Evolutionary conservation across 2,329 filamentous ascomycete species (phyloP).

Genomic region (Paraconiothyrium brasiliense): DNA sequence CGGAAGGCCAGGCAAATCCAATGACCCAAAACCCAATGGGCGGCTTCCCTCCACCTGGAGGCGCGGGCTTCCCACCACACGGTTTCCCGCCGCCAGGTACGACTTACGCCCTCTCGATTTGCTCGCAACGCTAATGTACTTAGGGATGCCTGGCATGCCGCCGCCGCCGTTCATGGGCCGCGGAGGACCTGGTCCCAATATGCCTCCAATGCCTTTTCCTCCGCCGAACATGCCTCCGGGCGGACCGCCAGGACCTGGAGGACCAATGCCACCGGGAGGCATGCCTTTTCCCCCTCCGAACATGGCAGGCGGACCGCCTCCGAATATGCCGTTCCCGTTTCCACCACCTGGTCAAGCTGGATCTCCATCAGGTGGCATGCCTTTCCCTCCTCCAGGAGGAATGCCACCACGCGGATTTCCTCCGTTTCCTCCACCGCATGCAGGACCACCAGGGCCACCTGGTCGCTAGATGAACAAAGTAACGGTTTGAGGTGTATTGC

Average conservation of each 20-base stretch:
- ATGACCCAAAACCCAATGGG: conserved; percentile 69
- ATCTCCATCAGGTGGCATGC: conserved; percentile 48
- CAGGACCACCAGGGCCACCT: conserved; percentile 31
- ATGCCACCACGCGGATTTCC: conserved; percentile 43
- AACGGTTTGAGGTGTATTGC: too few species aligned
- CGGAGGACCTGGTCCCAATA: conserved; percentile 46
- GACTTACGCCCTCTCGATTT: conserved; percentile 29
- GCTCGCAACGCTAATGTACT: conserved; percentile 27
- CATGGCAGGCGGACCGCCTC: conserved; percentile 40
- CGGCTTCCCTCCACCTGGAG: conserved; percentile 57
- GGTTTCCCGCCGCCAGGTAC: conserved; percentile 52
- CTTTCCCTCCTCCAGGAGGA: conserved; percentile 51
- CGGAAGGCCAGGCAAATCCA: conserved; percentile 91
- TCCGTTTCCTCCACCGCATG: conserved; percentile 22
- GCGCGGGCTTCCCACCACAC: conserved; percentile 63
- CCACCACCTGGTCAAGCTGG: conserved; percentile 42
- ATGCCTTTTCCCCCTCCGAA: conserved; percentile 42
- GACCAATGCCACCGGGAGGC: conserved; percentile 33
- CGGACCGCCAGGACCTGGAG: conserved; percentile 28
- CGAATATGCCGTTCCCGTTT: conserved; percentile 44
- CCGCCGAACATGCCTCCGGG: conserved; percentile 28
- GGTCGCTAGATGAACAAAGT: conserved; percentile 16
- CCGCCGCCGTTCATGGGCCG: conserved; percentile 54
- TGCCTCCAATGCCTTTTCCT: conserved; percentile 40
- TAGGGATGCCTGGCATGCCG: conserved; percentile 43